phyloP scores from a whole-genome alignment of 2,329 filamentous ascomycete genomes.

The Decorospora gaudefroyi region DNA sequence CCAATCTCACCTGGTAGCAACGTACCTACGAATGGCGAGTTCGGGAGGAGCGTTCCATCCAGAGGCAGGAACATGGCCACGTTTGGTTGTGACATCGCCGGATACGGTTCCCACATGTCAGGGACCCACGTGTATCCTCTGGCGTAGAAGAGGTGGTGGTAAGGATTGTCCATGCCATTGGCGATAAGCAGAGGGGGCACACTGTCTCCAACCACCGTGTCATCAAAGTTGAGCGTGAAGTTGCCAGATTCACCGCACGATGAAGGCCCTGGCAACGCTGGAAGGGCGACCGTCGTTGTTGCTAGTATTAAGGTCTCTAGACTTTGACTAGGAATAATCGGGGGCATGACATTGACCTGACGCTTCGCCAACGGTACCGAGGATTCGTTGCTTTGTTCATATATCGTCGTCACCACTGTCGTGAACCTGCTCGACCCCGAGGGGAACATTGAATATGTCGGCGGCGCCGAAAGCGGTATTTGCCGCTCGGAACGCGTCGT shows the following conservation, averaged over 20 bases:
- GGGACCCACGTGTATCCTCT: slow-evolving; percentile 57
- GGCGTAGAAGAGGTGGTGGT: slow-evolving; percentile 58
- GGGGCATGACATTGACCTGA: background rate
- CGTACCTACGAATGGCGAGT: slow-evolving; percentile 39
- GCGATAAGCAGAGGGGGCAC: slow-evolving; percentile 46
- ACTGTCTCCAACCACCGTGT: slow-evolving; percentile 25
- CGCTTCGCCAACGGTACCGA: slow-evolving; percentile 5
- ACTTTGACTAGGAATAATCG: background rate
- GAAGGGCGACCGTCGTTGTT: slow-evolving; percentile 1
- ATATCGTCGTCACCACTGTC: slow-evolving; percentile 17
- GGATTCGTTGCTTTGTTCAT: slow-evolving; percentile 5
- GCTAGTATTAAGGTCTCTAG: background rate
- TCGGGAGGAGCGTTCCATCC: slow-evolving; percentile 30
- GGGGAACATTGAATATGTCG: slow-evolving; percentile 22
- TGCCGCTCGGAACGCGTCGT: slow-evolving; percentile 32
- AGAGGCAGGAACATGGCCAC: slow-evolving; percentile 55
- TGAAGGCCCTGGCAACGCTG: slow-evolving; percentile 20
- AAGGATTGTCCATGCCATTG: slow-evolving; percentile 53
- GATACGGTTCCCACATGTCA: slow-evolving; percentile 51
- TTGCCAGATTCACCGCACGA: slow-evolving; percentile 53
- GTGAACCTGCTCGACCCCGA: slow-evolving; percentile 18
- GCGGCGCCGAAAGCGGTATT: slow-evolving; percentile 28
- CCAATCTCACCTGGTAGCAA: slow-evolving; percentile 54
- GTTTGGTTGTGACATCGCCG: slow-evolving; percentile 53
- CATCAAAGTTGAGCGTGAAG: slow-evolving; percentile 47